A percentile compares a stretch with the other conserved stretches of the same genome.
Conservation (phyloP, 2,329 filamentous ascomycete genomes). For the Biscogniauxia mediterranea region DNA sequence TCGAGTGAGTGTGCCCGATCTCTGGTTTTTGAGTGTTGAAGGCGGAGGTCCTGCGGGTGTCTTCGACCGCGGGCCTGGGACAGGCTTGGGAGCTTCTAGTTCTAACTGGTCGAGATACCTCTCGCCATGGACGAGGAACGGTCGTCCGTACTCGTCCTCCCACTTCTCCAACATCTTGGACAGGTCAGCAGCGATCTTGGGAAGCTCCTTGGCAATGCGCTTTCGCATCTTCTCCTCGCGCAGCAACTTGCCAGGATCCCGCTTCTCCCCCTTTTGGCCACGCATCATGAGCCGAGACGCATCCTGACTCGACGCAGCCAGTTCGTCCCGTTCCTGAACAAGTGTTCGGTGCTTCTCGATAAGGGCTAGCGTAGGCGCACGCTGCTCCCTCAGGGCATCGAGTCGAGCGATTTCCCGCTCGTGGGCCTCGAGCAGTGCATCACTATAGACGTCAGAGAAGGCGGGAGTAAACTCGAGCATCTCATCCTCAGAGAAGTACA, state of each 20-base stretch:
- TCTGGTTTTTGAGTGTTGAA: constrained; percentile 39
- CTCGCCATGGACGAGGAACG: constrained; percentile 90
- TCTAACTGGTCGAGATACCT: constrained; percentile 87
- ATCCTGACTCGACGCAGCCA: constrained; percentile 89
- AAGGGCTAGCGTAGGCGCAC: constrained; percentile 76
- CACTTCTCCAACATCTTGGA: constrained; percentile 77
- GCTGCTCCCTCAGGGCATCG: constrained; percentile 80
- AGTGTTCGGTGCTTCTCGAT: constrained; percentile 82
- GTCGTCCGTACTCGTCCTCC: constrained; percentile 91
- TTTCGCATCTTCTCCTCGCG: constrained; percentile 99
- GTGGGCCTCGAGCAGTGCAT: constrained; percentile 90
- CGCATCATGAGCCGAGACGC: constrained; percentile 89
- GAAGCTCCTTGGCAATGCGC: constrained; percentile 91
- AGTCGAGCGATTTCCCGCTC: constrained; percentile 85
- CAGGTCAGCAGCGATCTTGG: constrained; percentile 85
- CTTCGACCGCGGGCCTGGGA: constrained; percentile 66
- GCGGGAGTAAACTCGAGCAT: constrained; percentile 98
- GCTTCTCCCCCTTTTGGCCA: constrained; percentile 87
- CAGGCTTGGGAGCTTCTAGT: constrained; percentile 55
- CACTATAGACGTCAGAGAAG: constrained; percentile 95
- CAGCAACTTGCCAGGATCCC: constrained; percentile 89
- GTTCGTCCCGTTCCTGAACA: constrained; percentile 80
- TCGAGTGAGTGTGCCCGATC: constrained; percentile 34
- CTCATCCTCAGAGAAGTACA: constrained; percentile 96
- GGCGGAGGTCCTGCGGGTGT: constrained; percentile 67